Percentiles rank a stretch among this genome's conserved stretches.
phyloP scores from a whole-genome alignment of 768 basidiomycete genomes.

The Mycena vulgaris region DNA sequence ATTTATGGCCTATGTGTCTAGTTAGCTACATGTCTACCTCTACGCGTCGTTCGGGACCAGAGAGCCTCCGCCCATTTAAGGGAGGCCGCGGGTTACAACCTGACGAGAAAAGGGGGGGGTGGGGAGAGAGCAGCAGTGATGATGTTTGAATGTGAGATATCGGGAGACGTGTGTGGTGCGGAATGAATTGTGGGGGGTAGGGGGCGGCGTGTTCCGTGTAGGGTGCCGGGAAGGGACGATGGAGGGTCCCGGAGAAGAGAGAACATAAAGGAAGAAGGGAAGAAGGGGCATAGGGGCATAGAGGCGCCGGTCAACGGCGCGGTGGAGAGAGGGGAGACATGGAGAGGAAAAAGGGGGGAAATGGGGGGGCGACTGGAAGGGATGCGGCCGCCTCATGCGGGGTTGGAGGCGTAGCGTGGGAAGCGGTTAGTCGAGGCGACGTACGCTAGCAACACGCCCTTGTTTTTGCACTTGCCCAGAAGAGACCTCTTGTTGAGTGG shows the following conservation, averaged over 20 bases:
- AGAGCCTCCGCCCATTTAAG: no score
- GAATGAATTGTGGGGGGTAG: not conserved
- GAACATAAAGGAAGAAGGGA: not conserved
- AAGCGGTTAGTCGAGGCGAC: not conserved
- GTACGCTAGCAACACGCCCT: not conserved
- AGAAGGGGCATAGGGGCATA: not conserved
- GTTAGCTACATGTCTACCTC: no score
- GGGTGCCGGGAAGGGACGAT: slow-evolving; percentile 11
- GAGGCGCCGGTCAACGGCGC: no score
- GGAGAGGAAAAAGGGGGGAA: not conserved
- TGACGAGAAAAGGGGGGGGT: no score
- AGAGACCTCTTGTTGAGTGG: slow-evolving; percentile 1
- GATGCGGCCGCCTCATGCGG: not conserved
- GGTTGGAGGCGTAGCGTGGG: not conserved
- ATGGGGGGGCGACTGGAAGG: not conserved
- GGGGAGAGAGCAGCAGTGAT: no score
- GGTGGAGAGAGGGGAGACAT: not conserved
- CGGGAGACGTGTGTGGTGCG: not conserved
- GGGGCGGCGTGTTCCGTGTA: not conserved
- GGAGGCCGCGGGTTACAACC: no score
- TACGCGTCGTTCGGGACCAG: no score
- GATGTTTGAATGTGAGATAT: not conserved
- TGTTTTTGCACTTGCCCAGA: not conserved
- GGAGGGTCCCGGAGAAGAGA: not conserved
- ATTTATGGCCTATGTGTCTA: no score